These are phyloP conservation scores for Rubroshorea leprosula DNA, from an alignment of 345 rosid genomes.

Conservation along the genomic window DNA sequence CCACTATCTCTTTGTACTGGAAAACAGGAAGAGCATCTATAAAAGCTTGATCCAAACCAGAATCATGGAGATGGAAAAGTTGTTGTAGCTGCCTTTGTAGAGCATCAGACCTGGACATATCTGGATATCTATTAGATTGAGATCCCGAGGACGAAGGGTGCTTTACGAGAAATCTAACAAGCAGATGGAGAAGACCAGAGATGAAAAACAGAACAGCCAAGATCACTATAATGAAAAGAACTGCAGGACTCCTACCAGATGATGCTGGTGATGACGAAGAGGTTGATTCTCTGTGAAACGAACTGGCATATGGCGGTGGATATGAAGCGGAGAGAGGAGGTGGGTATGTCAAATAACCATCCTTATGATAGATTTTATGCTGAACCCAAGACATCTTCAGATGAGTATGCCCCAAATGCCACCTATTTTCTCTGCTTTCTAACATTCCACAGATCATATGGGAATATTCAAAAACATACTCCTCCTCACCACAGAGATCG, in stretches of 20 bases:
- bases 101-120: constrained; percentile 64
- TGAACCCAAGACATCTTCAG: constrained; percentile 49
- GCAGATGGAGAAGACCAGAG: constrained; percentile 76
- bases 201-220: constrained; percentile 75
- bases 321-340: constrained; percentile 33
- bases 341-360: constrained; percentile 45
- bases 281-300: constrained; percentile 37
- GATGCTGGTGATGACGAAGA: constrained; percentile 33
- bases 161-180: constrained; percentile 75
- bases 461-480: constrained; percentile 22
- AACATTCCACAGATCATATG: constrained; percentile 28
- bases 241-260: constrained; percentile 78
- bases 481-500: not conserved
- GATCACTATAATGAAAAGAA: constrained; percentile 67
- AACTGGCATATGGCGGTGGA: constrained; percentile 5
- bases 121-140: constrained; percentile 60
- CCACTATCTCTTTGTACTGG: constrained; percentile 64
- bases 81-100: constrained; percentile 88
- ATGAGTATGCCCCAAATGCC: constrained; percentile 28
- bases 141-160: constrained; percentile 49
- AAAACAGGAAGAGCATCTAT: constrained; percentile 88
- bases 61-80: constrained; percentile 82
- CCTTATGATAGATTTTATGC: constrained; percentile 44
- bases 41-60: constrained; percentile 87
- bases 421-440: constrained; percentile 24